Conservation (phyloP, 1,284 basidiomycete genomes). For the Rhizopogon hawkerae region DNA sequence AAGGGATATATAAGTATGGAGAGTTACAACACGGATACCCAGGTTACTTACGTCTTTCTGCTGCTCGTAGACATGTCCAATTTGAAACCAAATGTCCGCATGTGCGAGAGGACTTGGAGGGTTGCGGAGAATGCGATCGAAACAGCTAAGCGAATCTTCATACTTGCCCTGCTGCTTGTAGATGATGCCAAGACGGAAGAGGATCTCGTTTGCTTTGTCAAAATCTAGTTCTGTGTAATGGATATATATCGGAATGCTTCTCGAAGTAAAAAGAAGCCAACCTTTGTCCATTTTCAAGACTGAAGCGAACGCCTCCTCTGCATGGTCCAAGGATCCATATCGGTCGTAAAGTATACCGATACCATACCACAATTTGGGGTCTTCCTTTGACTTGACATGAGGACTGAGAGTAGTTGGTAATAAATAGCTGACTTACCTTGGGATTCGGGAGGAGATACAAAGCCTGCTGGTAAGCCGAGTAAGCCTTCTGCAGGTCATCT, state of each 20-base stretch:
- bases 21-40: background rate
- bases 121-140: conserved; percentile 92
- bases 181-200: conserved; percentile 97
- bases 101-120: conserved; percentile 94
- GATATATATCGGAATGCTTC: conserved; percentile 21
- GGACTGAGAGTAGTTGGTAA: conserved; percentile 2
- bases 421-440: conserved; percentile 45
- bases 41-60: conserved; percentile 75
- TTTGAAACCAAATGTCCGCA: conserved; percentile 99
- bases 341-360: conserved; percentile 99
- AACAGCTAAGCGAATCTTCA: conserved; percentile 77
- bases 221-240: conserved; percentile 65
- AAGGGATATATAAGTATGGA: conserved; percentile 3
- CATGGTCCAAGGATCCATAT: conserved; percentile 96
- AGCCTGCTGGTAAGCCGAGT: conserved; percentile 97
- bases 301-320: conserved; percentile 96
- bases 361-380: conserved; percentile 99
- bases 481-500: conserved; percentile 97
- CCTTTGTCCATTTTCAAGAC: conserved; percentile 96
- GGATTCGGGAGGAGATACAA: conserved; percentile 93
- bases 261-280: conserved; percentile 28
- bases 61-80: conserved; percentile 97
- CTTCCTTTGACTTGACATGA: conserved; percentile 48
- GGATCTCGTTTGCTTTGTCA: conserved; percentile 98
- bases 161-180: conserved; percentile 99